Evolutionary conservation across 345 rosid species (phyloP).

Genomic region (Dovyalis caffra): DNA sequence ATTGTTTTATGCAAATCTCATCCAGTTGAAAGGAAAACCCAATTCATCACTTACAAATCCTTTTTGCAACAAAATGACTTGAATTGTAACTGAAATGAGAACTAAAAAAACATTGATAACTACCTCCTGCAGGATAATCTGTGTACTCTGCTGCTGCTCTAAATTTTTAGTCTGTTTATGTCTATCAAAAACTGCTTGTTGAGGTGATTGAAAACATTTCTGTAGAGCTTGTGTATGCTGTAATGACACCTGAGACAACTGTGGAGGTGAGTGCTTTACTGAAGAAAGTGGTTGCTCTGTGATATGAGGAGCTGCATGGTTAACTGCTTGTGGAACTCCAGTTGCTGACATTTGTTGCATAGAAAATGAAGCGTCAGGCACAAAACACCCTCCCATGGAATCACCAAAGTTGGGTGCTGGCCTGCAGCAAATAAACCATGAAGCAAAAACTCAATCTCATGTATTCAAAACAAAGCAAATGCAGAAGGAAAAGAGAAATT

Average conservation of each 20-base stretch:
- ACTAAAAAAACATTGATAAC: conserved; percentile 9
- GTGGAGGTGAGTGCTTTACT: conserved; percentile 34
- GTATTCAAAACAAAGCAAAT: conserved; percentile 6
- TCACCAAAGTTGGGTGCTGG: too few species aligned
- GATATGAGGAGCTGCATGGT: conserved; percentile 36
- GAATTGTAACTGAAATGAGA: conserved; percentile 1
- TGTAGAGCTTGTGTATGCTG: conserved; percentile 36
- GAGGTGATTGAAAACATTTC: conserved; percentile 46
- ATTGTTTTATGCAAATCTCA: too few species aligned
- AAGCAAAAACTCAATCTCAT: conserved; percentile 8
- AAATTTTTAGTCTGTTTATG: conserved; percentile 34
- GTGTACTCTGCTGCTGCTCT: conserved; percentile 41
- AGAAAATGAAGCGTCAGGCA: conserved; percentile 49
- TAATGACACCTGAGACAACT: conserved; percentile 32
- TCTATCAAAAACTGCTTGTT: conserved; percentile 38
- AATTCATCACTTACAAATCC: neutral
- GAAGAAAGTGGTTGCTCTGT: conserved; percentile 41
- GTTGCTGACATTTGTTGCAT: conserved; percentile 41
- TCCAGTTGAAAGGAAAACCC: neutral
- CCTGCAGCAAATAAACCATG: conserved; percentile 37
- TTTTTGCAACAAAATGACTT: neutral
- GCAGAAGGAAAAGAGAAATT: neutral
- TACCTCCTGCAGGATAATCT: conserved; percentile 43
- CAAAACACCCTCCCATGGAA: conserved; percentile 30
- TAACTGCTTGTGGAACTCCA: conserved; percentile 44